Evolutionary conservation across 2,329 filamentous ascomycete genomes (phyloP), one percentile per base, ranked within the genome.

Genomic region (Epicoccum sorghinum): DNA sequence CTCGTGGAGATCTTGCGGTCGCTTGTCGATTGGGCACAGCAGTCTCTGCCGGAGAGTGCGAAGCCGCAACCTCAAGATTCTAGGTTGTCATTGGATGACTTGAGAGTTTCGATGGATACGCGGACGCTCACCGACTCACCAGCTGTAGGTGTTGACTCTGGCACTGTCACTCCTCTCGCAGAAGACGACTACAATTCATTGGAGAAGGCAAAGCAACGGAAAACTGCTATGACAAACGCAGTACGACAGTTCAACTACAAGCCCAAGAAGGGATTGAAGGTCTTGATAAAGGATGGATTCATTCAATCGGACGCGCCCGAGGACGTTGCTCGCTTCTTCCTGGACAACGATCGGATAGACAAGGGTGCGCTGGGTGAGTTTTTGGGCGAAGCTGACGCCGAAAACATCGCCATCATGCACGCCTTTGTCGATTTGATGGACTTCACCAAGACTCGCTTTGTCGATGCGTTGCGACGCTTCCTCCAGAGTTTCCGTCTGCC

Each of bases 321-420:
- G 53, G 91, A 96, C 61, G 91, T 99, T 67, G 95, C 93, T 13
- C 81, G 77, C 14, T 99, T 99, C 71, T 78, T 99, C 18, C 73
- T 93, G 7, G 83, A 82, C 29, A 93, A 95, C 66, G 91, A 96
- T 12, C 86, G 87, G 27, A 80, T 99, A 3, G 91, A 97, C 77
- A 99, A 99, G 77, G 86, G 90, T 4, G 89, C 93, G 69, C 88
- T 99, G 40, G 95, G 95, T 65, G 95, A 99, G 73, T 99, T 89
- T 64, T 83, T 99, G 6, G 95, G 95, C 37, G 95, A 99, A 75
- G 95, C 92, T 30, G 93, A 99, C 9, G 82, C 91, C 1, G 88
- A 93, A 69, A 96, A 98, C 69, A 93, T 99, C 66, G 91, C 93
- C 58, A 96, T 91, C 64, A 99, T 99, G 95, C 95, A 99, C 74